A percentile compares a stretch with the other conserved stretches of the same genome.
Evolutionary conservation across 805 yeast species (phyloP).

Genomic region (Candida manassasensis): DNA sequence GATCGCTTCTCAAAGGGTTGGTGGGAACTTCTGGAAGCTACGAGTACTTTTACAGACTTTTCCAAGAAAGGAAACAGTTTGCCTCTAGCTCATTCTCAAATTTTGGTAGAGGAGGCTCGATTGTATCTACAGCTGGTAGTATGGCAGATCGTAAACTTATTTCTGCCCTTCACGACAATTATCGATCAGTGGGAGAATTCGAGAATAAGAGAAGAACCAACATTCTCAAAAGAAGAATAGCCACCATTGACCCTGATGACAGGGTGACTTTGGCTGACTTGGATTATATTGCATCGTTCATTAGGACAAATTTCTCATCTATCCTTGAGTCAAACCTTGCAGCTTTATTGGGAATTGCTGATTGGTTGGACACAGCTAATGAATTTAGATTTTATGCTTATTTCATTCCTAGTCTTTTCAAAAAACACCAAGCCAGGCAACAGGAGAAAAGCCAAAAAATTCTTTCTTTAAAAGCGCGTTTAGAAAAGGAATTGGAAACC

Average conservation of each 20-base stretch:
- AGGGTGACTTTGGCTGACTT: conserved; percentile 17
- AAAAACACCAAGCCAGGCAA: conserved; percentile 12
- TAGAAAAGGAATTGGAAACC: conserved; percentile 8
- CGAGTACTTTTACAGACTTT: conserved; percentile 23
- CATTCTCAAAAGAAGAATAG: conserved; percentile 15
- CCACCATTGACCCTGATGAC: conserved; percentile 11
- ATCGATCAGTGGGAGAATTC: conserved; percentile 25
- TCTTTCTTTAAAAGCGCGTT: conserved; percentile 8
- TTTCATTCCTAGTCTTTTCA: conserved; percentile 11
- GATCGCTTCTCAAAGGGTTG: conserved; percentile 20
- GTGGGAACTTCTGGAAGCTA: conserved; percentile 20
- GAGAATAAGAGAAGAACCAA: conserved; percentile 18
- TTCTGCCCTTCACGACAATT: conserved; percentile 20
- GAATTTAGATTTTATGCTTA: conserved; percentile 18
- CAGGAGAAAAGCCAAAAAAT: conserved; percentile 13
- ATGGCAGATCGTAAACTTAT: conserved; percentile 1
- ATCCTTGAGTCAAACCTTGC: conserved; percentile 13
- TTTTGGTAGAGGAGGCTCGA: conserved; percentile 11
- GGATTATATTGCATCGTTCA: conserved; percentile 20
- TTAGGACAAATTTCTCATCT: conserved; percentile 15
- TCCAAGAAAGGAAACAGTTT: conserved; percentile 23
- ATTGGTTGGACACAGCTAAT: conserved; percentile 29
- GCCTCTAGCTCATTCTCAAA: conserved; percentile 13
- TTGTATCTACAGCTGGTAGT: conserved; percentile 3
- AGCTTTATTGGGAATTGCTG: conserved; percentile 14